phyloP scores from a whole-genome alignment of 768 basidiomycete genomes.

The Rickenella mellea region DNA sequence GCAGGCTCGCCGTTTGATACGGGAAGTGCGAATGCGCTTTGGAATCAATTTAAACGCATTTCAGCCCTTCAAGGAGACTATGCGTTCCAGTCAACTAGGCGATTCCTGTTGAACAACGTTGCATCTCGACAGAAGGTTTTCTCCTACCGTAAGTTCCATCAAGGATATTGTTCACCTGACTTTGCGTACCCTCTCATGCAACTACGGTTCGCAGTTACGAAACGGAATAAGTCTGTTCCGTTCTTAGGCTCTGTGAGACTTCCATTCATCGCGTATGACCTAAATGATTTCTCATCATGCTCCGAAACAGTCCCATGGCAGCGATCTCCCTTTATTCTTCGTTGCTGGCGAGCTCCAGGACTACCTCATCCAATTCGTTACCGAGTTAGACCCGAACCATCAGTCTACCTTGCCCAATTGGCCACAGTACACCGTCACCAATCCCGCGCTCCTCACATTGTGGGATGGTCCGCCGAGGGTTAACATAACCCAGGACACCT shows the following conservation, averaged over 20 bases:
- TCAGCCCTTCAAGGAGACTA: constrained; percentile 15
- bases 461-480: too few relatives aligned
- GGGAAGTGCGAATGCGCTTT: constrained; percentile 3
- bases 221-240: constrained; percentile 33
- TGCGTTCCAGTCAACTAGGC: constrained; percentile 11
- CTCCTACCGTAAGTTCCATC: background rate
- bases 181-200: background rate
- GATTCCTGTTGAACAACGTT: constrained; percentile 1
- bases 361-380: constrained; percentile 20
- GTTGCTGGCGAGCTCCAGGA: constrained; percentile 16
- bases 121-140: background rate
- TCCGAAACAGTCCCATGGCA: constrained; percentile 11
- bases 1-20: constrained; percentile 15
- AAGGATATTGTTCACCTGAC: background rate
- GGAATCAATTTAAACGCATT: constrained; percentile 17
- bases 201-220: constrained; percentile 27
- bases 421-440: constrained; percentile 12
- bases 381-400: constrained; percentile 19
- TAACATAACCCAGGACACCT: constrained; percentile 14
- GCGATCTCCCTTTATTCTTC: constrained; percentile 15
- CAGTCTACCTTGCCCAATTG: constrained; percentile 10
- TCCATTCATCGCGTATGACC: background rate
- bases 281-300: background rate
- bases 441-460: constrained; percentile 10
- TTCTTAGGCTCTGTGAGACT: constrained; percentile 33